Evolutionary conservation across 352 stramenopile species (phyloP).

Genomic region (Globisporangium emineosum): DNA sequence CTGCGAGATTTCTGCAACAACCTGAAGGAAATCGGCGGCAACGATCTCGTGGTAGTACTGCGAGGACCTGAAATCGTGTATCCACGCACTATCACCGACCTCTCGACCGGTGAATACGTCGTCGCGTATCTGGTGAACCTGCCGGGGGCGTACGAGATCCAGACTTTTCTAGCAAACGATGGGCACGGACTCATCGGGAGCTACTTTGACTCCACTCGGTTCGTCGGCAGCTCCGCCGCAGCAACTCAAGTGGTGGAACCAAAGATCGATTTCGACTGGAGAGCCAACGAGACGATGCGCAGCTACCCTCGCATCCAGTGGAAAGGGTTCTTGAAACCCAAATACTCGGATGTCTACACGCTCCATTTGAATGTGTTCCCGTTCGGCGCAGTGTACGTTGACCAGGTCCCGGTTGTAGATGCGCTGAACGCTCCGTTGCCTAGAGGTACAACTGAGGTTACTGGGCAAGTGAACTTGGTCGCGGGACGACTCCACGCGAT

Average conservation of each 20-base stretch:
- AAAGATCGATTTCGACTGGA: slow-evolving; percentile 42
- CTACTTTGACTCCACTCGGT: slow-evolving; percentile 34
- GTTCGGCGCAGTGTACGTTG: slow-evolving; percentile 32
- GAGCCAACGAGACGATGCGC: slow-evolving; percentile 31
- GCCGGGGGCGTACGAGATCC: slow-evolving; percentile 41
- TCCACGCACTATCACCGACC: slow-evolving; percentile 26
- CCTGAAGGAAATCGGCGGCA: slow-evolving; percentile 29
- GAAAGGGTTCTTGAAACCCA: slow-evolving; percentile 39
- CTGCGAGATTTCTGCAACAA: slow-evolving; percentile 49
- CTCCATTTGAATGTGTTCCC: slow-evolving; percentile 27
- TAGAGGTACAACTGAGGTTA: slow-evolving; percentile 10
- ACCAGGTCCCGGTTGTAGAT: slow-evolving; percentile 31
- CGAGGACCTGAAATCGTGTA: slow-evolving; percentile 29
- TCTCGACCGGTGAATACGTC: slow-evolving; percentile 39
- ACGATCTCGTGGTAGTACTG: slow-evolving; percentile 35
- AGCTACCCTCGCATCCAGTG: slow-evolving; percentile 42
- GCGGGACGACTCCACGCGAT: slow-evolving; percentile 34
- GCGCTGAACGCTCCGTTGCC: slow-evolving; percentile 25
- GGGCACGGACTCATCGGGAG: slow-evolving; percentile 27
- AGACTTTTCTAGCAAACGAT: slow-evolving; percentile 34
- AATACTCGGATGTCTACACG: slow-evolving; percentile 41
- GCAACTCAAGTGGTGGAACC: slow-evolving; percentile 23
- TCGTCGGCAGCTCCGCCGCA: slow-evolving; percentile 10
- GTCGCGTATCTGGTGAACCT: slow-evolving; percentile 32
- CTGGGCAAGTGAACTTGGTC: slow-evolving; percentile 22